Evolutionary conservation across 2,329 filamentous ascomycete genomes (phyloP), one percentile per base, ranked within the genome.

Genomic region (Magnaporthales sp.): DNA sequence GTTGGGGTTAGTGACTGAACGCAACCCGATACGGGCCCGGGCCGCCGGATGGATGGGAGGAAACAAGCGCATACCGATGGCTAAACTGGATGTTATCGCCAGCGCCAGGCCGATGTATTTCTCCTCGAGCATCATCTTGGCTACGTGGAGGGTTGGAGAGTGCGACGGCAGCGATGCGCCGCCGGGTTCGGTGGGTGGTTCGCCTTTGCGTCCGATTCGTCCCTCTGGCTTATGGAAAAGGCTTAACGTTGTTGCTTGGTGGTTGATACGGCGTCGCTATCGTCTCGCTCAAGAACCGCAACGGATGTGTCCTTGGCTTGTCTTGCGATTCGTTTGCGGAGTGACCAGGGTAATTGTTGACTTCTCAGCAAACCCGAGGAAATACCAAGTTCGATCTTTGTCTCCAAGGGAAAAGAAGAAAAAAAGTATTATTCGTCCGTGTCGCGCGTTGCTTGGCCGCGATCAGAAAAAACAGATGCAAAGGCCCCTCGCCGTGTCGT

Each of bases 31-130:
- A 64, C 19, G 46, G 30, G 62, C 68, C 60, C 65, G 72, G 69
- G 19, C 64, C 62, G 15, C 32, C 31, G 31, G 66, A n/a, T 66
- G 54, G 62, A 62, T 67, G 54, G 56, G 64, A 68, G 65, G 66
- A 67, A 63, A 67, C 63, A 65, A 30, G 67, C 65, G 68, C 83
- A 73, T 84, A 91, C 90, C 90, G 79, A 93, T 93, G 70, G 89
- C 89, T 75, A 92, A 80, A 72, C 89, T 91, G 51, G 89, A 91
- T 69, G 84, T 83, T 75, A 93, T 88, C 83, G 90, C 90, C 78
- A 93, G 80, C 68, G 86, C 86, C 79, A 93, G 81, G 75, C 90
- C 90, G 74, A 93, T 87, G 75, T 92, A 93, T 82, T 90, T 92
- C 51, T 65, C 46, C 24, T 65, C 63, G n/a, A 54, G 32, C 32